Evolutionary conservation across 2,329 filamentous ascomycete species (phyloP), one percentile per base, ranked within the genome.

Genomic region (Paraphoma chrysanthemicola): DNA sequence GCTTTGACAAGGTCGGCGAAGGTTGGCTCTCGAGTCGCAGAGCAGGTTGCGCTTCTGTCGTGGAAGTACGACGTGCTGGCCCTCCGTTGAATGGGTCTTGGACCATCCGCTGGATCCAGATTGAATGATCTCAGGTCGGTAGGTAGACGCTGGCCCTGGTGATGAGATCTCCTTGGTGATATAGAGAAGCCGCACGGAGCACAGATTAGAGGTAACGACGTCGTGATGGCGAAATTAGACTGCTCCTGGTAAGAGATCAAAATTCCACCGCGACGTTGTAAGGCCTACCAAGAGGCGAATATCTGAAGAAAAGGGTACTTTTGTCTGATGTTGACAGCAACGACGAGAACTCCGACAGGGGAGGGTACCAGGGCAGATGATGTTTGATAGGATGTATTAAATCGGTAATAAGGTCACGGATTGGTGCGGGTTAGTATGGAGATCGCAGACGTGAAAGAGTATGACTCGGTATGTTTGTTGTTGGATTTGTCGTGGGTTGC

Each of bases 71-170:
- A 44, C 11, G 59, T 51, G 36, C 48, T 49, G 49, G 59, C 50
- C 48, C 38, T 56, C 36, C 9, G 31, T 33, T 18, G 52, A 29
- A 51, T 33, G 48, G 42, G 58, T 59, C 61, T 54, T 30, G 54
- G 44, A 47, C 52, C 47, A 18, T 44, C 50, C 39, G 51, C 51
- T 31, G 58, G 47, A 61, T 61, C 61, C 61, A 63, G 58, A 28
- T 23, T 57, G 52, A 28, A 50, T 28, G 42, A 53, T 42, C 10
- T 6, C 30, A 29, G 18, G 55, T 52, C 38, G 39, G 60, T 47
- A 23, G 42, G 42, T n/a, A 45, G 41, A 16, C 59, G 39, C 16
- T 29, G 58, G 28, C 18, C 42, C 23, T 30, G 38, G 45, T 48
- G 53, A 42, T 45, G 39, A 42, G 41, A 52, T 53, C 51, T 52